Conservation (phyloP, 176 grass and related monocot genomes). For the Rhynchospora pubera region DNA sequence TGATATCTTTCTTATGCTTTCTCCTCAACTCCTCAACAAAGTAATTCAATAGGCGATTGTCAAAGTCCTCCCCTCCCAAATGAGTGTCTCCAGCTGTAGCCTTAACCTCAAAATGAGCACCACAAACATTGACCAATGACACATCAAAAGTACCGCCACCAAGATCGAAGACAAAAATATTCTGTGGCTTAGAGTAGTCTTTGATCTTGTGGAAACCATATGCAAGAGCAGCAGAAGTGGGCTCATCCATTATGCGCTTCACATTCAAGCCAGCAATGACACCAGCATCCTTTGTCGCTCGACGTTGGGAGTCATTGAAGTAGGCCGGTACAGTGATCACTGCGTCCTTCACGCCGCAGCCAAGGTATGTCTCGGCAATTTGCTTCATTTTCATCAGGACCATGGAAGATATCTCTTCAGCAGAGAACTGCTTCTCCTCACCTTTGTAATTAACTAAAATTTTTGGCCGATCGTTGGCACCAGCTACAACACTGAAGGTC, state of each 20-base stretch:
- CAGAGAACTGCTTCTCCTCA: conserved; percentile 23
- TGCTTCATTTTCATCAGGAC: conserved; percentile 18
- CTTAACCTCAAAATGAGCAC: conserved; percentile 16
- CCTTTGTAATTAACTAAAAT: conserved; percentile 13
- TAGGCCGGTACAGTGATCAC: conserved; percentile 19
- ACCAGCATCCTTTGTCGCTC: conserved; percentile 21
- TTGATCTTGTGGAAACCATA: conserved; percentile 13
- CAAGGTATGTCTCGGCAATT: conserved; percentile 10
- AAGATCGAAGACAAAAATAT: conserved; percentile 20
- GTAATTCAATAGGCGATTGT: neutral
- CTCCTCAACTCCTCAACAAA: conserved; percentile 17
- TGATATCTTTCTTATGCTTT: conserved; percentile 20
- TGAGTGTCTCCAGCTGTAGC: conserved; percentile 16
- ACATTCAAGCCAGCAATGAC: conserved; percentile 22
- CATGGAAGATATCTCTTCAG: conserved; percentile 24
- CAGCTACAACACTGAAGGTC: conserved; percentile 11
- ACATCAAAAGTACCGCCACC: neutral
- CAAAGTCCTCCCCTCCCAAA: too few species aligned
- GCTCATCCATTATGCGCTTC: conserved; percentile 17
- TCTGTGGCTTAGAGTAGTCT: neutral
- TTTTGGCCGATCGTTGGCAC: conserved; percentile 5
- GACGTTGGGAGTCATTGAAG: neutral
- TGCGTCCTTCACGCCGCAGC: conserved; percentile 3
- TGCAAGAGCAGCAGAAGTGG: conserved; percentile 10
- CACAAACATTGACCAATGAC: conserved; percentile 7